Evolutionary conservation across 2,329 filamentous ascomycete genomes (phyloP), one percentile per base, ranked within the genome.

Genomic region (Cordyceps fumosorosea): DNA sequence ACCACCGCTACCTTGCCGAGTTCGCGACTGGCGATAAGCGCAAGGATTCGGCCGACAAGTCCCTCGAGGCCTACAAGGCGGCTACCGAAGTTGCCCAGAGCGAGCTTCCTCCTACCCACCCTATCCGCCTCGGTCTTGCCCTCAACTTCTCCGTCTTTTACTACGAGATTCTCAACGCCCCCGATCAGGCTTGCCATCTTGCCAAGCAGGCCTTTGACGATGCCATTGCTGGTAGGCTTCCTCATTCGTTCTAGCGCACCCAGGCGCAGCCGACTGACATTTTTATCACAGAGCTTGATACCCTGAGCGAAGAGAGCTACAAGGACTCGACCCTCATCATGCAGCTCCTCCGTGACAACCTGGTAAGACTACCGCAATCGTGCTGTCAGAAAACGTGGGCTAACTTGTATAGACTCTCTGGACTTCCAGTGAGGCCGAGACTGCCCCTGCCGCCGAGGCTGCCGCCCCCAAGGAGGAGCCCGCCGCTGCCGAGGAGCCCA

Each of bases 61-160:
- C 93, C 60, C 91, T 96, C 71, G 93, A 96, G 84, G 93, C 93
- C 66, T 98, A 98, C 90, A 96, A 97, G 83, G 82, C 78, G 85
- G 93, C 93, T 71, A 98, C 93, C 82, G 93, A 97, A 74, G 93
- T 98, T 74, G 95, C 95, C 71, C 93, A 97, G 84, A 96, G 91
- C 69, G 93, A 98, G 80, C 89, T 98, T 71, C 93, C 93, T 66
- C 93, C 93, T 66, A 98, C 95, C 65, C 93, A 98, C 85, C 93
- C 93, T 72, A 98, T 98, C 82, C 93, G 93, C 74, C 91, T 98
- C 68, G 93, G 93, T 78, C 89, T 98, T 73, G 93, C 93, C 70
- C 88, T 98, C 71, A 98, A 98, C 89, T 98, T 98, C 88, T 96
- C 93, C 68, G 93, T 97, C 74, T 98, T 97, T 86, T 98, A 98